phyloP scores from a whole-genome alignment of 345 rosid species.

The Salix udensis region DNA sequence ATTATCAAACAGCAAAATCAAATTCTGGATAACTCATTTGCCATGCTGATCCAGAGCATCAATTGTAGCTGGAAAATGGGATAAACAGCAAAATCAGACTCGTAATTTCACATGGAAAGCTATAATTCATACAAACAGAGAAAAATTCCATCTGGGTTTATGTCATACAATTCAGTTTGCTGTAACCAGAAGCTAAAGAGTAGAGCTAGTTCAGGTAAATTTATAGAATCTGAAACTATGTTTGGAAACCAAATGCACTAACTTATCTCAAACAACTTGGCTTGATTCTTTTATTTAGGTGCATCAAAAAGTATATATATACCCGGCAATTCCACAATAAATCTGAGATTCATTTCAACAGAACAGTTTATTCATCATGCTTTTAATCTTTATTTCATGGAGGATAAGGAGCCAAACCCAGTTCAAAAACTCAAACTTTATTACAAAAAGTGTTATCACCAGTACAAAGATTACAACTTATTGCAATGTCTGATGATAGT shows the following conservation, averaged over 20 bases:
- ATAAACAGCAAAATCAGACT: neutral
- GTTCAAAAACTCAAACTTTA: neutral
- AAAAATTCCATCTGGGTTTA: neutral
- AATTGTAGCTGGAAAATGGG: neutral
- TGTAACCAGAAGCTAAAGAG: neutral
- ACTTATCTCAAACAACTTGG: neutral
- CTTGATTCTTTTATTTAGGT: neutral
- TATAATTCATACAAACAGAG: slow-evolving; percentile 4
- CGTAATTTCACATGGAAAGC: neutral
- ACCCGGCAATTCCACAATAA: neutral
- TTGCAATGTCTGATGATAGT: too few species aligned
- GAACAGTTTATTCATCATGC: neutral
- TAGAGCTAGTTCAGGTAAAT: neutral
- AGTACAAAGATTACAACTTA: too few species aligned
- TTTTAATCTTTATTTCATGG: neutral
- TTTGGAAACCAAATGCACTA: neutral
- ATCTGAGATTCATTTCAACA: neutral
- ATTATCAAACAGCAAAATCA: slow-evolving; percentile 20
- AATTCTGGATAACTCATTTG: slow-evolving; percentile 3
- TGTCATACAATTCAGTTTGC: neutral
- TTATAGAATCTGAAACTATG: neutral
- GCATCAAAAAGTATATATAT: neutral
- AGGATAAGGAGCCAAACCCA: neutral
- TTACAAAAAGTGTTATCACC: neutral
- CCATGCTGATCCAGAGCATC: neutral